Base-by-base conservation (phyloP, 2,329 filamentous ascomycete species). In the Xylariaceae sp. region DNA sequence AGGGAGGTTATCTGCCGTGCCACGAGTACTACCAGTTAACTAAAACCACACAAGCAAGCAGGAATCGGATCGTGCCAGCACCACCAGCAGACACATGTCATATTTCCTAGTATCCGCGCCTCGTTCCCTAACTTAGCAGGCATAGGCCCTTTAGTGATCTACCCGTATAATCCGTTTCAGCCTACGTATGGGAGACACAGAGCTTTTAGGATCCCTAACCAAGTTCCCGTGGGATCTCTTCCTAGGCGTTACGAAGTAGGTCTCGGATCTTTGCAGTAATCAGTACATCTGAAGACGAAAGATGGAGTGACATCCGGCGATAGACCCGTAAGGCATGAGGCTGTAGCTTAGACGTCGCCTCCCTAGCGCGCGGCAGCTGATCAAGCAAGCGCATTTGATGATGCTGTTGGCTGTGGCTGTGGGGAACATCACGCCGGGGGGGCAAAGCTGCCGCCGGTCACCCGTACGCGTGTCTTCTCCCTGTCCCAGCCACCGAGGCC, bases 371-470 rank as follows among this genome's bases (percentile, higher is more conserved):
- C 43, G 57, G 50, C 39, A 54, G 50, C 47, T 45, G 30, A 49
- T 36, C 29, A 13, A 36, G 32, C 35, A 27, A 29, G 32, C 33
- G 40, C 26, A 7, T 15, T 42, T 27, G 44, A 24, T 43, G 20
- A 9, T 15, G 26, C 35, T 39, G 41, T 42, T 47, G 45, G 37
- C n/a, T 29, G 45, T 47, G 55, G 40, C 46, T 43, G 16, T 35
- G 41, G 55, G 51, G 39, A 32, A 53, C 41, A 36, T 40, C 5
- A 44, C 29, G 44, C 26, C 53, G 58, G 18, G 24, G 55, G 54
- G n/a, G n/a, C n/a, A 53, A 58, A 41, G 50, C 46, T 47, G 45
- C 41, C 55, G 56, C 58, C 52, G 52, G 57, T 53, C 56, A 62
- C 43, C 60, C 59, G 63, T 53, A n/a, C n/a, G n/a, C n/a, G n/a